Base-by-base conservation (phyloP, 768 basidiomycete species). In the Lentinula raphanica region DNA sequence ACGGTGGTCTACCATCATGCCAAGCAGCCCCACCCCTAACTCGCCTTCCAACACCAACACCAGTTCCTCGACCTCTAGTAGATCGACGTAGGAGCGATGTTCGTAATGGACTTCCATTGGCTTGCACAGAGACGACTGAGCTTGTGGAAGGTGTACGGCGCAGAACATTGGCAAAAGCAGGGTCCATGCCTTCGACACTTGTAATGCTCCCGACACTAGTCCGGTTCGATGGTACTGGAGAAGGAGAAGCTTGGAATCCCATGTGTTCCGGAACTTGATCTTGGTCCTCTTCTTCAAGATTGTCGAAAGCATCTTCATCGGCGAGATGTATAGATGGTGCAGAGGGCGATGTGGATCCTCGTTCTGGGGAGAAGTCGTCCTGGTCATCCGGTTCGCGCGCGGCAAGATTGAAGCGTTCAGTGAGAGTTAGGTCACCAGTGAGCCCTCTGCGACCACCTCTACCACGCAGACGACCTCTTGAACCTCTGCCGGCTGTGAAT, bases 141-240 rank as follows among this genome's bases (percentile, higher is more conserved):
- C 72, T 73, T 49, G 73, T 76, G 8, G 80, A 81, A 0, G 79
- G 75, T 2, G 77, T 70, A 21, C 86, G 85, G 56, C 82, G 82
- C 45, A 93, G 82, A 13, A 92, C 78, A 59, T 89, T 90, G 54
- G 91, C 90, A 65, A 91, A 94, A 0, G 74, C 79, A 9, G 93
- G 92, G 60, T 94, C 92, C 88, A 94, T 90, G 44, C 90, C 91
- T 57, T 93, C 90, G 3, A 91, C 80, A 36, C 44, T 48, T 15
- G 59, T 55, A 19, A 46, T 39, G 50, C 56, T 58, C 19, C 44
- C 46, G 15, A 49, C 38, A 64, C 86, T 90, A 5, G 82, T 82
- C 35, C 86, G 78, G 64, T 88, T 88, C 3, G 85, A 86, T 9
- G 72, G 74, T 8, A 76, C 72, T 1, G 79, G 76, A 2, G 79